Evolutionary conservation across 1,139 yeast species (phyloP), one percentile per base, ranked within the genome.

Genomic region (Kazachstania sp.): DNA sequence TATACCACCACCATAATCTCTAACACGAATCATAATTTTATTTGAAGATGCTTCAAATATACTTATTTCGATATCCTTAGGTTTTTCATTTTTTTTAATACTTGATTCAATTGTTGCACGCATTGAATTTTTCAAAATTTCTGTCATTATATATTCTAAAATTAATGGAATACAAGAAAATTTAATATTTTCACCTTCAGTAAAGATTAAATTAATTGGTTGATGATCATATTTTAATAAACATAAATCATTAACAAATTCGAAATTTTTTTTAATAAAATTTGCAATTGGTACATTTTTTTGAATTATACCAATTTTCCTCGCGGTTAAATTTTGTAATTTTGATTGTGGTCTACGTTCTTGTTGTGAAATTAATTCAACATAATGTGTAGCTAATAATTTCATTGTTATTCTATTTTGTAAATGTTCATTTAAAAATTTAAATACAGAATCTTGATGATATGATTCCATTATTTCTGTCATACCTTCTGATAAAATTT

Each of bases 1-100:
- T 23, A 92, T 86, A 3, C 98, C 98, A 50, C 88, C 87, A 9
- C 97, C 98, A 50, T 78, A 77, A 66, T 90, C 98, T 43, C 95
- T 72, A 39, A 90, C 72, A 50, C 96, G 72, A 12, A 90, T 71
- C 50, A 81, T 86, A 51, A 84, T 63, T 35, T 61, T 61, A 19
- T 61, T 63, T n/a, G 50, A 43, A 36, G 51, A 48, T 59, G 44
- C 67, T 48, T 77, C 73, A 18, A 85, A 78, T 5, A 90, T 74
- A 1, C 95, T 80, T 2, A 84, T 75, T 46, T 76, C 71, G 1
- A 90, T 78, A 1, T 39, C 43, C 20, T 28, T 20, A 4, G 37
- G 37, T 95, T 94, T 16, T 72, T 74, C 1, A 15, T 37, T 66
- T 38, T 45, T n/a, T 42, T 63, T 69, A 35, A 63, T 65, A 51